A percentile compares a stretch with the other conserved stretches of the same genome.
These are phyloP conservation scores for Candida sp. DNA, from an alignment of 1,139 yeast genomes.

Conservation along the genomic window DNA sequence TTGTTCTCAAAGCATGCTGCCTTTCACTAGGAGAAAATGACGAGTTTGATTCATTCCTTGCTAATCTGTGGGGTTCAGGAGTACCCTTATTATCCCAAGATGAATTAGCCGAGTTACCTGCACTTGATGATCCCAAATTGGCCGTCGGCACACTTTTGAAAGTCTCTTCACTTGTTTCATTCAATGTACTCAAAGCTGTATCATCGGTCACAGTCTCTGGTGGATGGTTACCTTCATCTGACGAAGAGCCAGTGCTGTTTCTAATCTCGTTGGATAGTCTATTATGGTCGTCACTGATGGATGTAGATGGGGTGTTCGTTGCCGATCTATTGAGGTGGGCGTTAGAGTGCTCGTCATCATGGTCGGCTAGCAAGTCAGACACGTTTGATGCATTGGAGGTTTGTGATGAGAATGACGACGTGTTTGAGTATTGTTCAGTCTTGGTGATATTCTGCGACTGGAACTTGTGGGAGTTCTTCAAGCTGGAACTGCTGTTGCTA, in stretches of 20 bases:
- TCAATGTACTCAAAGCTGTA: constrained; percentile 10
- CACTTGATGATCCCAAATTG: constrained; percentile 7
- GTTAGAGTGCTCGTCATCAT: constrained; percentile 5
- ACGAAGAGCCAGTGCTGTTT: constrained; percentile 10
- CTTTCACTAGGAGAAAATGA: constrained; percentile 3
- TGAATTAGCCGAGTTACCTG: constrained; percentile 7
- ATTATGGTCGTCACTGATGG: constrained; percentile 13
- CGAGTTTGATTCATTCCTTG: not conserved
- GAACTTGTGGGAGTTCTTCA: constrained; percentile 9
- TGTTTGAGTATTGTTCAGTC: constrained; percentile 10
- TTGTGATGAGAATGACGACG: constrained; percentile 13
- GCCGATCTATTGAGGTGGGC: constrained; percentile 8
- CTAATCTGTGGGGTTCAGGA: not conserved
- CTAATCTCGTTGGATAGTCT: constrained; percentile 4
- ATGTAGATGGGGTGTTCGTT: constrained; percentile 15
- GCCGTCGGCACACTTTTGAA: constrained; percentile 7
- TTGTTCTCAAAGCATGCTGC: not conserved
- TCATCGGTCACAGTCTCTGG: constrained; percentile 9
- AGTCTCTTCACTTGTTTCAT: constrained; percentile 14
- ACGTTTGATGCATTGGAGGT: constrained; percentile 10
- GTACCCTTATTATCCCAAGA: constrained; percentile 2
- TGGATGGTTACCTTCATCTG: constrained; percentile 6
- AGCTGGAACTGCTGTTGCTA: constrained; percentile 13
- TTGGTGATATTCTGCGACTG: constrained; percentile 14
- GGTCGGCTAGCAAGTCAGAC: constrained; percentile 4